Evolutionary conservation across 2,329 filamentous ascomycete species (phyloP).

Genomic region (Epichloe gansuensis): DNA sequence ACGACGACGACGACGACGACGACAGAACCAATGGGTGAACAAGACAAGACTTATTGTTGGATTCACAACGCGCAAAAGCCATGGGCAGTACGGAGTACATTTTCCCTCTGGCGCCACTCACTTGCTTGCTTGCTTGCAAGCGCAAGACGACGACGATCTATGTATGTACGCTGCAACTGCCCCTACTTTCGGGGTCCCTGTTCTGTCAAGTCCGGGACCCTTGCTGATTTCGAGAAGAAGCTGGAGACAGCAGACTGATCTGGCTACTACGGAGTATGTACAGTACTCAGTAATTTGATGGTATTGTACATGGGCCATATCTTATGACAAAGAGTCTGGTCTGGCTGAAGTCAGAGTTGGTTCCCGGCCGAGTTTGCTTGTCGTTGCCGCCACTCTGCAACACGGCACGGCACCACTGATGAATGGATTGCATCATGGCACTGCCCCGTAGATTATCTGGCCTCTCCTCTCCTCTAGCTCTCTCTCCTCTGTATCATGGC

Average conservation of each 20-base stretch:
- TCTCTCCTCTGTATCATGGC: too few relatives aligned
- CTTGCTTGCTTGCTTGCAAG: neutral
- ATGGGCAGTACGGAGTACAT: neutral
- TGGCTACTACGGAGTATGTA: neutral
- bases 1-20: neutral
- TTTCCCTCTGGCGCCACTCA: neutral
- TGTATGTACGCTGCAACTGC: neutral
- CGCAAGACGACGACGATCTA: neutral
- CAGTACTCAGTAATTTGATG: too few relatives aligned
- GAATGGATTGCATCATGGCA: neutral
- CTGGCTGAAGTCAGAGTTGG: neutral
- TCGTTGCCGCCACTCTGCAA: neutral
- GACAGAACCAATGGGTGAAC: neutral
- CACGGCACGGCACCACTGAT: neutral
- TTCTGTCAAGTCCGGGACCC: neutral
- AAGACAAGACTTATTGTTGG: neutral
- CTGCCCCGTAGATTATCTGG: too few relatives aligned
- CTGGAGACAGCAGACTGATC: neutral
- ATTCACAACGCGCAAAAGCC: neutral
- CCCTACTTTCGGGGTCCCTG: slow-evolving; percentile 1
- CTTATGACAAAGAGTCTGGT: neutral
- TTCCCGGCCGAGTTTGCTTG: neutral
- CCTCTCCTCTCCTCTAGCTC: too few relatives aligned
- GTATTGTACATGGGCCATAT: neutral
- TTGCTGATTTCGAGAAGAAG: neutral